Evolutionary conservation across 2,329 filamentous ascomycete genomes (phyloP).

Genomic region (Cytospora piceae): DNA sequence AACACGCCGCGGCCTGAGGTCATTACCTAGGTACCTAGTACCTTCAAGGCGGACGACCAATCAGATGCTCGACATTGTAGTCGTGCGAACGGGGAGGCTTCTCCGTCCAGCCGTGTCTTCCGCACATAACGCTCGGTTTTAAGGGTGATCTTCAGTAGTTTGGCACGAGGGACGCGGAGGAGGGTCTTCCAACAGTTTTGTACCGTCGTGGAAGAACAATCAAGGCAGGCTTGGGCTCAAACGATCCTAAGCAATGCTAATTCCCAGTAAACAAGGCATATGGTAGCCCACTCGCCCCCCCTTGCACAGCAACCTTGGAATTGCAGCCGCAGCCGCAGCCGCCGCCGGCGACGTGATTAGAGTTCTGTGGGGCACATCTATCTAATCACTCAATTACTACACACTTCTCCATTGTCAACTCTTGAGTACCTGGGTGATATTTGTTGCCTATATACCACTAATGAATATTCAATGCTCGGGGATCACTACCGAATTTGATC

Average conservation of each 20-base stretch:
- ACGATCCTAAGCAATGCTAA: neutral
- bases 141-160: too few species aligned
- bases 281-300: neutral
- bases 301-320: neutral
- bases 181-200: too few species aligned
- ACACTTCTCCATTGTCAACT: neutral
- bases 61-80: neutral
- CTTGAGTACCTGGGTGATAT: neutral
- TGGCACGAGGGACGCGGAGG: too few species aligned
- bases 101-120: neutral
- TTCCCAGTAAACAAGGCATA: neutral
- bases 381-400: too few species aligned
- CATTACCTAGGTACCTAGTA: neutral
- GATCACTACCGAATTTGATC: slow-evolving; percentile 3
- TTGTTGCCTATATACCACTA: slow-evolving; percentile 5
- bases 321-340: too few species aligned
- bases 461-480: neutral
- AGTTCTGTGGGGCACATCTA: neutral
- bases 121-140: too few species aligned
- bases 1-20: neutral
- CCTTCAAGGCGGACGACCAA: neutral
- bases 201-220: neutral
- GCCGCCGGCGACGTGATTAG: neutral
- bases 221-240: neutral
- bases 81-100: neutral